These are phyloP conservation scores for Aspergillus sp. DNA, from an alignment of 2,329 filamentous ascomycete species.

Conservation along the genomic window DNA sequence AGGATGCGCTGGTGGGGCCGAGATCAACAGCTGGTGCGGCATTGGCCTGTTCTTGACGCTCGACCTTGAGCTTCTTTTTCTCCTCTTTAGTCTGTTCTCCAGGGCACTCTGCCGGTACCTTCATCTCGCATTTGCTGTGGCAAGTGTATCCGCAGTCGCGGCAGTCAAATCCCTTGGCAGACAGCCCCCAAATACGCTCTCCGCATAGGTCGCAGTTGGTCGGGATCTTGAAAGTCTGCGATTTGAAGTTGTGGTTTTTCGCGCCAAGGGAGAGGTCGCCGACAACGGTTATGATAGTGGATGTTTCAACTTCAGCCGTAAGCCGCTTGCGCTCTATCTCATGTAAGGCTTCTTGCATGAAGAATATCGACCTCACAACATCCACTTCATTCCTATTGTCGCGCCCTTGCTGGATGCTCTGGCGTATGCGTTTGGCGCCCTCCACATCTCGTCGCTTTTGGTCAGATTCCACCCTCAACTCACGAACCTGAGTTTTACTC, in stretches of 20 bases:
- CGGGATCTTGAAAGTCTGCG: constrained; percentile 98
- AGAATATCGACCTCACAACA: constrained; percentile 80
- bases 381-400: constrained; percentile 90
- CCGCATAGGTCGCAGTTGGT: constrained; percentile 98
- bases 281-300: constrained; percentile 86
- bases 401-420: constrained; percentile 77
- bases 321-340: constrained; percentile 81
- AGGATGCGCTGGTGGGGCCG: constrained; percentile 40
- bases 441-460: constrained; percentile 87
- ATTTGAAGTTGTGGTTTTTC: constrained; percentile 96
- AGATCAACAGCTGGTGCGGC: constrained; percentile 49
- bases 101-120: constrained; percentile 93
- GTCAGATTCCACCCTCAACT: constrained; percentile 81
- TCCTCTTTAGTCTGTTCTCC: constrained; percentile 94
- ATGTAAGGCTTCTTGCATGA: constrained; percentile 82
- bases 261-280: constrained; percentile 92
- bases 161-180: constrained; percentile 95
- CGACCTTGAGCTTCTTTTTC: constrained; percentile 87
- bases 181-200: constrained; percentile 95
- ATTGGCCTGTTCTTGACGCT: constrained; percentile 80
- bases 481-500: constrained; percentile 81
- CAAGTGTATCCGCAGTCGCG: constrained; percentile 97
- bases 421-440: constrained; percentile 71
- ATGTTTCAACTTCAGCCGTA: constrained; percentile 89
- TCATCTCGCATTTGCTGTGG: constrained; percentile 99